phyloP scores from a whole-genome alignment of 179 eudicot genomes.

The Patellifolia procumbens region DNA sequence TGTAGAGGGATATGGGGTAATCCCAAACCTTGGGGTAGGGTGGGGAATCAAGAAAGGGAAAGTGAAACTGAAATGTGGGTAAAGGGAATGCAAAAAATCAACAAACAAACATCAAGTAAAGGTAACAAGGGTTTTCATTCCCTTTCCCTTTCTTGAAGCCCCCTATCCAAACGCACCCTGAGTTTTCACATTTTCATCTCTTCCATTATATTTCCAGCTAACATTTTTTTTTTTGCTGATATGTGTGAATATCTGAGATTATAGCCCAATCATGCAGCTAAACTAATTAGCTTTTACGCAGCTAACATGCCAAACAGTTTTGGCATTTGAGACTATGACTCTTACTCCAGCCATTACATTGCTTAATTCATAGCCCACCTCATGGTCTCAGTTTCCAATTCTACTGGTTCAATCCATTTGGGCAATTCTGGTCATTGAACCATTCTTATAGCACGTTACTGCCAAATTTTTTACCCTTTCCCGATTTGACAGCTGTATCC shows the following conservation, averaged over 20 bases:
- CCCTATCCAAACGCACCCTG: too few relatives aligned
- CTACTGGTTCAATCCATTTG: background rate
- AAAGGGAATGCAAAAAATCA: too few relatives aligned
- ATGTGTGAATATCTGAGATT: background rate
- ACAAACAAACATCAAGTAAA: too few relatives aligned
- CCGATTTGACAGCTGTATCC: background rate
- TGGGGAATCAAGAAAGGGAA: too few relatives aligned
- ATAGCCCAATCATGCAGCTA: background rate
- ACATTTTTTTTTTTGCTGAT: background rate
- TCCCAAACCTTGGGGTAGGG: too few relatives aligned
- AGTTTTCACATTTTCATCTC: background rate
- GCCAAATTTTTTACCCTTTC: background rate
- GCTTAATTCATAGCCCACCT: background rate
- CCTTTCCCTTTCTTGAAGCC: too few relatives aligned
- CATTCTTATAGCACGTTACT: background rate
- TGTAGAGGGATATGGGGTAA: too few relatives aligned
- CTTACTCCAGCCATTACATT: background rate
- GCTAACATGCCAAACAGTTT: background rate
- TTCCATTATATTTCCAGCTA: background rate
- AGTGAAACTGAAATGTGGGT: too few relatives aligned
- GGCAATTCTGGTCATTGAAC: background rate
- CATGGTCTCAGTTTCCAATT: background rate
- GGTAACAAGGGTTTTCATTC: too few relatives aligned
- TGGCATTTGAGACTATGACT: background rate
- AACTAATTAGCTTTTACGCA: background rate